Base-by-base conservation (phyloP, 805 yeast species). In the Jamesozyma rosinii region DNA sequence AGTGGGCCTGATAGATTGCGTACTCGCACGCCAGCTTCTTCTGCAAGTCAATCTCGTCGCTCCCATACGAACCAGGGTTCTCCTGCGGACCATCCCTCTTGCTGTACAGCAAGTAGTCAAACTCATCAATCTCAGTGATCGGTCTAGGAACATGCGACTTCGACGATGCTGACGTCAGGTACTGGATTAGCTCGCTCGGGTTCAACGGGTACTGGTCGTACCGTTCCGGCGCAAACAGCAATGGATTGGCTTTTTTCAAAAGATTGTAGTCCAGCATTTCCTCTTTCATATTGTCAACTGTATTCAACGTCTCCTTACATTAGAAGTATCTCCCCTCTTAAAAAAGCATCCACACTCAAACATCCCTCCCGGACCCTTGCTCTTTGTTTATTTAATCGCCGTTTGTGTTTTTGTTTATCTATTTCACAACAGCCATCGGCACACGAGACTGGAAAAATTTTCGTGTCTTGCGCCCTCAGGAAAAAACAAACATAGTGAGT, bases 181-280 rank as follows among this genome's bases (percentile, higher is more conserved):
- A 55, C 40, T 51, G 57, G 20, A 52, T 54, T 44, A 58, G 39
- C 38, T 59, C 64, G 14, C 40, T 49, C 27, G 56, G 53, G 9
- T 52, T 52, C 33, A 53, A 41, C 19, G 64, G 64, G 44, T 59
- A 58, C 30, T 56, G 55, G 22, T 58, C 61, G 17, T 50, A 48
- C 19, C 49, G 42, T 9, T 52, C 54, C 11, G 44, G 41, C 4
- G 58, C 43, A 36, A 59, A 54, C 3, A 59, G 51, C 39, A 51
- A 37, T 0, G 63, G 64, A 34, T 58, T 59, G 2, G 59, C 58
- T 32, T 49, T 49, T 27, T 50, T 46, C 52, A 53, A 49, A n/a
- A 59, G 44, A 14, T 51, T 43, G 37, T 49, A 41, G 17, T 48
- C 46, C 42, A 44, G 17, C 37, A 36, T 40, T 24, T 8, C 11